Conservation (phyloP, 2,329 filamentous ascomycete genomes). For the Botrytis medusae region DNA sequence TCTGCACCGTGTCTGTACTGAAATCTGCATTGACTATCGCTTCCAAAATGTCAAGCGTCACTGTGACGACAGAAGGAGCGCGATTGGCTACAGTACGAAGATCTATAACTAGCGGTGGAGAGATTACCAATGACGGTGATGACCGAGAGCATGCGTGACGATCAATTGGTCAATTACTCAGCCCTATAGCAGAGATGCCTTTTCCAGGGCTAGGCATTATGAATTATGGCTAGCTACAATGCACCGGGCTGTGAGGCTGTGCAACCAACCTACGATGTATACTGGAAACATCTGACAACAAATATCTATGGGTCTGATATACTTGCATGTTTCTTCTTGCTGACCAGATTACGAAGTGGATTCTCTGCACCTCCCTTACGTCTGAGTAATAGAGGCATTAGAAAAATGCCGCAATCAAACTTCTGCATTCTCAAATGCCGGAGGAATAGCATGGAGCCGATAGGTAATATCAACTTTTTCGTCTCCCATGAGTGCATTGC, state of each 20-base stretch:
- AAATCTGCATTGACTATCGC: slow-evolving; percentile 13
- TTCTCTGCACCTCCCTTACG: not conserved
- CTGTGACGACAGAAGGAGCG: slow-evolving; percentile 3
- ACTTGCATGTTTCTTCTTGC: slow-evolving; percentile 1
- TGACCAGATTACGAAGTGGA: not conserved
- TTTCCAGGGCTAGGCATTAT: slow-evolving; percentile 1
- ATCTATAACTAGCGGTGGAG: slow-evolving; percentile 10
- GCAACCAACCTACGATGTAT: not conserved
- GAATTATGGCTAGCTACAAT: slow-evolving; percentile 17
- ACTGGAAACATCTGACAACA: not conserved
- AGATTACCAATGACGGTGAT: slow-evolving; percentile 19
- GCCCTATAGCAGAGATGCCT: slow-evolving; percentile 16
- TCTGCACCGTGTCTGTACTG: slow-evolving; percentile 8
- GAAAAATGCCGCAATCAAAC: not conserved
- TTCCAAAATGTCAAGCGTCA: slow-evolving; percentile 10
- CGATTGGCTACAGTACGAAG: slow-evolving; percentile 23
- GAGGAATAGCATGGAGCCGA: slow-evolving; percentile 14
- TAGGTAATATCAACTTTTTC: not conserved
- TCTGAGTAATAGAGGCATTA: slow-evolving; percentile 8
- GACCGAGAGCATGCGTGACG: slow-evolving; percentile 17
- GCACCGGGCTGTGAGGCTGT: slow-evolving; percentile 13
- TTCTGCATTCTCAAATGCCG: slow-evolving; percentile 10
- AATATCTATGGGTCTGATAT: not conserved
- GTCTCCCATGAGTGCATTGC: not conserved
- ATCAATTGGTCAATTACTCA: slow-evolving; percentile 18